phyloP scores from a whole-genome alignment of 2,329 filamentous ascomycete genomes.

The Nothopassalora personata region DNA sequence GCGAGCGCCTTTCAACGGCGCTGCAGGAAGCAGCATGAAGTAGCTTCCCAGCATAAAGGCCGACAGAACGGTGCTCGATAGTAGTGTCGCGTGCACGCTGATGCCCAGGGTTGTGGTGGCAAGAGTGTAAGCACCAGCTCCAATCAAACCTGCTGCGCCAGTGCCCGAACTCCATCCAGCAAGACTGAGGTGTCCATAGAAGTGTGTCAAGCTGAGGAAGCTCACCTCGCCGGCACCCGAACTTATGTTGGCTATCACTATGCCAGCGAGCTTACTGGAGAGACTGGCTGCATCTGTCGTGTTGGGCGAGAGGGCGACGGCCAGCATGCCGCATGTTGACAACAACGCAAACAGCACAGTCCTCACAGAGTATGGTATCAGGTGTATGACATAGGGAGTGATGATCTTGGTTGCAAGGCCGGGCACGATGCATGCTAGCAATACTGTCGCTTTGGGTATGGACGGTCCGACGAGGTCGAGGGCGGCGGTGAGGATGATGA shows the following conservation, averaged over 20 bases:
- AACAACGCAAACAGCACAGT: conserved; percentile 68
- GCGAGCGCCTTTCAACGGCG: conserved; percentile 51
- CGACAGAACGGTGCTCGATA: conserved; percentile 75
- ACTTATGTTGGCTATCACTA: conserved; percentile 77
- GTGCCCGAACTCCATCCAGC: conserved; percentile 92
- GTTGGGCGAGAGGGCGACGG: conserved; percentile 71
- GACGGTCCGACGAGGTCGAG: conserved; percentile 85
- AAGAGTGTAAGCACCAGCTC: conserved; percentile 80
- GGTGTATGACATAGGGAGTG: conserved; percentile 90
- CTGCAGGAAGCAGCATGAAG: conserved; percentile 71
- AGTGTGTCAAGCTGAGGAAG: conserved; percentile 87
- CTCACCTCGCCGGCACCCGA: conserved; percentile 85
- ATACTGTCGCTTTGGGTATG: conserved; percentile 84
- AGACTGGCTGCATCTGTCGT: conserved; percentile 44
- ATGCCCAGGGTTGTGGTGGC: conserved; percentile 76
- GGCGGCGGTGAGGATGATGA: conserved; percentile 90
- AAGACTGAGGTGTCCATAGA: conserved; percentile 80
- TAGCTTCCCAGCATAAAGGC: conserved; percentile 79
- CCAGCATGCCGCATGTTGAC: conserved; percentile 80
- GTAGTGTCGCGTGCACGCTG: conserved; percentile 65
- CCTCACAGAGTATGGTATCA: conserved; percentile 71
- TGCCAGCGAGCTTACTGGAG: conserved; percentile 73
- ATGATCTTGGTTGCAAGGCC: conserved; percentile 67
- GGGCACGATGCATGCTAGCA: conserved; percentile 87
- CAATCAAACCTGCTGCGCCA: conserved; percentile 79